Percentiles rank a stretch among this genome's conserved stretches.
These are phyloP conservation scores for Russula sp. DNA, from an alignment of 768 basidiomycete genomes.

Conservation along the genomic window DNA sequence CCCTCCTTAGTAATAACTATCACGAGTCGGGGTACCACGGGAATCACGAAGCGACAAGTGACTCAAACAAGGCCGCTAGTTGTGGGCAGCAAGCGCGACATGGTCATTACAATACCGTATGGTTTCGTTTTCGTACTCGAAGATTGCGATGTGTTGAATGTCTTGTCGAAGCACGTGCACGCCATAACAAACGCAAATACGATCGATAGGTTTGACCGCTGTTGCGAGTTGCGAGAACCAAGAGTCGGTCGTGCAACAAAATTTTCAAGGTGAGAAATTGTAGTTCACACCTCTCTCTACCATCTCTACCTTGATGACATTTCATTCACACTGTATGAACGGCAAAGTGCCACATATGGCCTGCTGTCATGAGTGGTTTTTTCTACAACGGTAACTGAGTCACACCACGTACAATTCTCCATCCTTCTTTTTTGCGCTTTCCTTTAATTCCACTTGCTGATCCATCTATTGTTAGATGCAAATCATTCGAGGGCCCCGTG, in stretches of 20 bases:
- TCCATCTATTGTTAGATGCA: neutral
- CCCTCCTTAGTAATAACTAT: neutral
- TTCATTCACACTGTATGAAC: conserved; percentile 79
- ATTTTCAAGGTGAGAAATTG: conserved; percentile 11
- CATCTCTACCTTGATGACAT: conserved; percentile 49
- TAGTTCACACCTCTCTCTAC: neutral
- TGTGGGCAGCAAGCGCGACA: no score
- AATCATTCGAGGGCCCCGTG: neutral
- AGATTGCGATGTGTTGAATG: no score
- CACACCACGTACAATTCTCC: conserved; percentile 29
- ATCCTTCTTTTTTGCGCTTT: neutral
- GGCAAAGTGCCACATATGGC: conserved; percentile 38
- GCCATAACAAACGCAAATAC: neutral
- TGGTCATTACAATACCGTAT: no score
- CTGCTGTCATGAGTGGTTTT: conserved; percentile 48
- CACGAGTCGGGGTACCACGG: no score
- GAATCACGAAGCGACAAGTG: no score
- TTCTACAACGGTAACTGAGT: conserved; percentile 89
- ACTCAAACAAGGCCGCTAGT: no score
- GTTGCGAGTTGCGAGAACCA: no score
- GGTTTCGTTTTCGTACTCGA: neutral
- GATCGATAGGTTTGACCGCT: no score
- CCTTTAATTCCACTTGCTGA: conserved; percentile 7
- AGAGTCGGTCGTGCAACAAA: neutral
- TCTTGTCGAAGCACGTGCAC: neutral